These are phyloP conservation scores for Thielaviopsis ethacetica DNA, from an alignment of 2,329 filamentous ascomycete genomes.

Conservation along the genomic window DNA sequence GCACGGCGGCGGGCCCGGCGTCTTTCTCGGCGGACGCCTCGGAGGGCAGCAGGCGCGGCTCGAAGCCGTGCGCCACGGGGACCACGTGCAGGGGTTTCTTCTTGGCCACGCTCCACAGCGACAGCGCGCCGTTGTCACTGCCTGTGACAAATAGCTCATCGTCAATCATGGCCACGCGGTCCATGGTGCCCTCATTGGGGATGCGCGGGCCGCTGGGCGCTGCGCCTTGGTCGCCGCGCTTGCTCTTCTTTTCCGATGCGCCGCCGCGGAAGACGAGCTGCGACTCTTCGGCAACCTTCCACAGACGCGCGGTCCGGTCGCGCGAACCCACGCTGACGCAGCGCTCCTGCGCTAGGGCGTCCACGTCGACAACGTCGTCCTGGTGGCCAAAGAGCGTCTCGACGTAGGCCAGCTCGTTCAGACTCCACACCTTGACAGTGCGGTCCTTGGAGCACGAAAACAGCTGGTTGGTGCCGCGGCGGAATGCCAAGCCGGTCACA, in stretches of 20 bases:
- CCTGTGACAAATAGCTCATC: conserved; percentile 84
- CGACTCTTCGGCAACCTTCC: conserved; percentile 92
- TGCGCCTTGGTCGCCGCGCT: conserved; percentile 12
- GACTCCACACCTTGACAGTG: conserved; percentile 87
- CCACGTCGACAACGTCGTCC: conserved; percentile 72
- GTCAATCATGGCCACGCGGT: conserved; percentile 79
- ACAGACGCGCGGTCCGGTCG: conserved; percentile 79
- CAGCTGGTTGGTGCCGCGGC: conserved; percentile 74
- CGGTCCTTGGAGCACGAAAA: conserved; percentile 84
- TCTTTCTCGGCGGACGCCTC: conserved; percentile 58
- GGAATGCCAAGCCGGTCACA: conserved; percentile 71
- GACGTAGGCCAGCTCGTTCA: conserved; percentile 83
- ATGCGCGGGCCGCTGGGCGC: conserved; percentile 26
- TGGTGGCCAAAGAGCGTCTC: conserved; percentile 96
- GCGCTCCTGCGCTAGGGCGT: conserved; percentile 67
- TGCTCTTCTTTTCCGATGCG: conserved; percentile 38
- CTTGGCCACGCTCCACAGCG: conserved; percentile 78
- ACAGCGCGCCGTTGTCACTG: conserved; percentile 75
- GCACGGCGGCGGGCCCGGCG: conserved; percentile 41
- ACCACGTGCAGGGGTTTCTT: conserved; percentile 84
- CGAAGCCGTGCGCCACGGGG: conserved; percentile 69
- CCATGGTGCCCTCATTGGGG: conserved; percentile 71
- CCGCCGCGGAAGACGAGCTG: conserved; percentile 91
- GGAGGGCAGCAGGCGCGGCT: conserved; percentile 49
- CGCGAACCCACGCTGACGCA: conserved; percentile 82